Base-by-base conservation (phyloP, 306 rosid species). In the Abrus pulchellus region DNA sequence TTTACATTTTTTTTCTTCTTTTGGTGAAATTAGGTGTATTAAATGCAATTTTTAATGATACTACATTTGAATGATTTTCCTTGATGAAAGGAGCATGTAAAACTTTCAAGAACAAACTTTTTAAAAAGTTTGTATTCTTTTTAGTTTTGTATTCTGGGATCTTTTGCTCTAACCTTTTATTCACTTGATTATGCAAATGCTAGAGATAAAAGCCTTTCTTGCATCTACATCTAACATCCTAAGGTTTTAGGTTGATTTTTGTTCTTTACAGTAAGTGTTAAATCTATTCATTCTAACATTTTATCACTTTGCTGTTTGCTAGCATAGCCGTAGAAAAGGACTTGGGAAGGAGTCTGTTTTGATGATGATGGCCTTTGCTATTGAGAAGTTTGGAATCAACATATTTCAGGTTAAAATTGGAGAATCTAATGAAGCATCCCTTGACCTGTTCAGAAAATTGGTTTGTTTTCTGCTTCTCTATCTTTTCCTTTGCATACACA, bases 251-350 rank as follows among this genome's bases (percentile, higher is more conserved):
- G 32, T 61, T 68, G 72, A 60, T 68, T 36, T 69, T 76, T n/a
- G 28, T 43, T 44, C 49, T 69, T 75, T 71, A 69, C 61, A 32
- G 61, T 61, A 27, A 45, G 54, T 59, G 27, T 70, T 63, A 41
- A 69, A 55, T 78, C 59, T 34, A 72, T 30, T 52, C 34, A 32
- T 65, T 75, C 83, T 82, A 73, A 77, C 56, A 57, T 78, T 75
- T 67, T 68, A 50, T 61, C 43, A 47, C 76, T 81, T 68, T 80
- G 40, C 47, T 83, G 74, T 80, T 80, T 91, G 97, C 88, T 87
- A 88, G 88, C 83, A 67, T 89, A 94, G 98, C 81, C 94, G 96
- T 80, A 90, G 97, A 53, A 90, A 89, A 87, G 99, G 98, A 68
- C 88, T 90, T 75, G 98, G 88, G 67, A 93, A 89, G 87, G 97